These are phyloP conservation scores for Xanthoceras sorbifolium DNA, from an alignment of 345 rosid species.

Conservation along the genomic window DNA sequence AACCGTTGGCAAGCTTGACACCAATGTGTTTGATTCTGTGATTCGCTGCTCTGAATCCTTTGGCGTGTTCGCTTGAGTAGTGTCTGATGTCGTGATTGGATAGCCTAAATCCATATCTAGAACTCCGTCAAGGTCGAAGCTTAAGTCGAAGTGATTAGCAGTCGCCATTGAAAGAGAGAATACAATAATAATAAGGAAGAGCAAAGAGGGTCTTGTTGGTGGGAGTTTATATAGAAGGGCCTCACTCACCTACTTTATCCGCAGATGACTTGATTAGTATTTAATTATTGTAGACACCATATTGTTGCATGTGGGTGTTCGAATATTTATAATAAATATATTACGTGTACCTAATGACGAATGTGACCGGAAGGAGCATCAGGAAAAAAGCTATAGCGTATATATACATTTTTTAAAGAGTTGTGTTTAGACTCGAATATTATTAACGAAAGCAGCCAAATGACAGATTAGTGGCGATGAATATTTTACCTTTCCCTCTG, in stretches of 20 bases:
- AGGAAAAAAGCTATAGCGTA: too few species aligned
- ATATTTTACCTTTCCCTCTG: too few species aligned
- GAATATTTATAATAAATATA: too few species aligned
- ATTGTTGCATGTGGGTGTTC: too few species aligned
- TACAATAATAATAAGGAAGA: not conserved
- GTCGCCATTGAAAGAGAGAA: not conserved
- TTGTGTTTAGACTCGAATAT: too few species aligned
- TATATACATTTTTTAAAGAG: too few species aligned
- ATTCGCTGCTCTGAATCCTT: not conserved
- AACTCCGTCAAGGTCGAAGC: slow-evolving; percentile 35
- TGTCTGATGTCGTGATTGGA: not conserved
- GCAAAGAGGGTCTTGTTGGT: not conserved
- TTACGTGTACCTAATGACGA: too few species aligned
- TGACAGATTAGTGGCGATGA: too few species aligned
- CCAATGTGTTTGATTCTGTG: not conserved
- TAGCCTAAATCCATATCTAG: slow-evolving; percentile 2
- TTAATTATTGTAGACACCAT: too few species aligned
- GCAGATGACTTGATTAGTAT: not conserved
- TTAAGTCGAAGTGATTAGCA: not conserved
- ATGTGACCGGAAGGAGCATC: too few species aligned
- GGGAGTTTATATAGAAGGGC: not conserved
- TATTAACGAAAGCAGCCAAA: too few species aligned
- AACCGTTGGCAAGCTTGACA: slow-evolving; percentile 20
- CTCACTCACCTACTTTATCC: not conserved
- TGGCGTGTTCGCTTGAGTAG: not conserved